Percentiles rank a stretch among this genome's conserved stretches.
phyloP scores from a whole-genome alignment of 2,329 filamentous ascomycete genomes.

The Fusarium sarcochroum region DNA sequence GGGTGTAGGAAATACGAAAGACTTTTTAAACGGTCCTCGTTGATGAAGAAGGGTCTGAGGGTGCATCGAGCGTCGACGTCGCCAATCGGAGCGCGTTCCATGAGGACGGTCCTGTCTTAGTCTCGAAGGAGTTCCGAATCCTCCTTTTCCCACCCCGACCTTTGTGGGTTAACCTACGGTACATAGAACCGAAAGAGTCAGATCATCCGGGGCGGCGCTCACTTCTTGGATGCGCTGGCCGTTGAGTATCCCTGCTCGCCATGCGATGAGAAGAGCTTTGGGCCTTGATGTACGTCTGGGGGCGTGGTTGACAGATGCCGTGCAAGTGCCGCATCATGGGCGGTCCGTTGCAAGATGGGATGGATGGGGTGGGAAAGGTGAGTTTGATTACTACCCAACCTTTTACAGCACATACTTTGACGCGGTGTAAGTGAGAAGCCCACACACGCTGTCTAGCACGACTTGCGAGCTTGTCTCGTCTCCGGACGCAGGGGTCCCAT shows the following conservation, averaged over 20 bases:
- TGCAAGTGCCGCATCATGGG: slow-evolving; percentile 33
- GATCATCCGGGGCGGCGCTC: slow-evolving; percentile 31
- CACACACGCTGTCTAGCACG: slow-evolving; percentile 26
- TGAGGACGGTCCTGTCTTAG: slow-evolving; percentile 45
- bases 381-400: slow-evolving; percentile 11
- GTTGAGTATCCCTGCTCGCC: slow-evolving; percentile 38
- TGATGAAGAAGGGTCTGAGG: slow-evolving; percentile 39
- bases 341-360: not conserved
- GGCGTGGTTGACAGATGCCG: slow-evolving; percentile 34
- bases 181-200: slow-evolving; percentile 39
- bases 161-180: slow-evolving; percentile 27
- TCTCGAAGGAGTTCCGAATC: slow-evolving; percentile 30
- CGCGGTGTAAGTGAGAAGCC: slow-evolving; percentile 24
- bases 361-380: slow-evolving; percentile 2
- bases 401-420: too few relatives aligned
- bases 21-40: slow-evolving; percentile 23
- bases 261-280: slow-evolving; percentile 31
- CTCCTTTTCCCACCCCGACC: slow-evolving; percentile 20
- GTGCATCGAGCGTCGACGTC: slow-evolving; percentile 16
- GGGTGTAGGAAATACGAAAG: slow-evolving; percentile 37
- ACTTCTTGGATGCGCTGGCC: slow-evolving; percentile 24
- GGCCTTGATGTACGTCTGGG: not conserved
- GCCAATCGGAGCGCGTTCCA: slow-evolving; percentile 49
- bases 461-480: slow-evolving; percentile 19
- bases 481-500: slow-evolving; percentile 40